These are phyloP conservation scores for Penicillium sclerotiorum DNA, from an alignment of 2,329 filamentous ascomycete species.

Conservation along the genomic window DNA sequence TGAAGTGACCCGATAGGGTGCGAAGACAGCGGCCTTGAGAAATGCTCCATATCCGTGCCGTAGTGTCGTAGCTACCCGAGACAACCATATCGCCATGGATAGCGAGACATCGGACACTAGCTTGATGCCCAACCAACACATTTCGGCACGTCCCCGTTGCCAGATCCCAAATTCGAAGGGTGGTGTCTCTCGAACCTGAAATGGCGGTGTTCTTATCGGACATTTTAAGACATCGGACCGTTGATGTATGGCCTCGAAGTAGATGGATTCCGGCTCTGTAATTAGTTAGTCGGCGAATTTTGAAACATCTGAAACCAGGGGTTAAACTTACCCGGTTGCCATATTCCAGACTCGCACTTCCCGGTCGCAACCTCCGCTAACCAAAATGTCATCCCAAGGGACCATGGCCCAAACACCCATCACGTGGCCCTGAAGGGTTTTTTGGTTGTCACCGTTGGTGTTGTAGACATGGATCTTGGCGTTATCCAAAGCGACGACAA, in stretches of 20 bases:
- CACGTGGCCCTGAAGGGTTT: conserved; percentile 89
- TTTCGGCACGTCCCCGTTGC: conserved; percentile 84
- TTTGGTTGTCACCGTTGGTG: conserved; percentile 82
- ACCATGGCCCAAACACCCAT: conserved; percentile 99
- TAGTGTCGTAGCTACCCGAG: conserved; percentile 98
- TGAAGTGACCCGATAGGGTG: conserved; percentile 91
- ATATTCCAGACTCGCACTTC: conserved; percentile 98
- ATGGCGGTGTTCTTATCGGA: conserved; percentile 91
- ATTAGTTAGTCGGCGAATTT: conserved; percentile 1
- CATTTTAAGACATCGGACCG: conserved; percentile 97
- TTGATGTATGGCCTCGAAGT: conserved; percentile 91
- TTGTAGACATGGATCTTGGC: conserved; percentile 99
- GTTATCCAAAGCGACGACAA: conserved; percentile 96
- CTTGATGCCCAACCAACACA: conserved; percentile 90
- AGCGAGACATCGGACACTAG: conserved; percentile 90
- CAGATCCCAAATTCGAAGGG: conserved; percentile 93
- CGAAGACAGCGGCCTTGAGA: conserved; percentile 90
- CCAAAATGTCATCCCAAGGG: conserved; percentile 91
- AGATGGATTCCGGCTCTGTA: conserved; percentile 73
- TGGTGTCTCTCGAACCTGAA: conserved; percentile 93
- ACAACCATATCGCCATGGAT: conserved; percentile 96
- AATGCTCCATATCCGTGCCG: conserved; percentile 96
- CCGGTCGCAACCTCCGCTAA: conserved; percentile 93
- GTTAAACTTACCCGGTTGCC: conserved; percentile 71
- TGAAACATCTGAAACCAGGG: too few species aligned